These are phyloP conservation scores for Cucumis sativus DNA, from an alignment of 306 rosid genomes.

Conservation along the genomic window DNA sequence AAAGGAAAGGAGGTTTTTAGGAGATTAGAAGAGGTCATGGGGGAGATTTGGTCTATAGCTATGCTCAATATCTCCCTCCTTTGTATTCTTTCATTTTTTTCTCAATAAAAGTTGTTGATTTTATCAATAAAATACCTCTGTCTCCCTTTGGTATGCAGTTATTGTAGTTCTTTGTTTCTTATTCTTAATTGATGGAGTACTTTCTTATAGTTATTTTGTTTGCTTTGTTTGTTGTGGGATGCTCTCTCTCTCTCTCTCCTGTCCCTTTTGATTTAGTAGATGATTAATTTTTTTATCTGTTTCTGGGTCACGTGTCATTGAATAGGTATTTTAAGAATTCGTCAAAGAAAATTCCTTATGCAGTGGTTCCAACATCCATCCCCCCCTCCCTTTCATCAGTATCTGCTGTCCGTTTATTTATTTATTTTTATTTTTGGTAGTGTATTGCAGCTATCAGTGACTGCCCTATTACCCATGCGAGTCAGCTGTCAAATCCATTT, in stretches of 20 bases:
- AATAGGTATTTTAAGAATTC: not conserved
- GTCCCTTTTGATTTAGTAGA: too few species aligned
- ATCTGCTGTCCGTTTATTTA: not conserved
- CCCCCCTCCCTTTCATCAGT: not conserved
- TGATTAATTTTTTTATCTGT: not conserved
- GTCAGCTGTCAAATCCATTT: constrained; percentile 21
- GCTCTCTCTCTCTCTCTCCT: not conserved
- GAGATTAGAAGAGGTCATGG: too few species aligned
- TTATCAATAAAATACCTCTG: too few species aligned
- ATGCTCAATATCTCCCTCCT: too few species aligned
- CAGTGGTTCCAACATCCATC: not conserved
- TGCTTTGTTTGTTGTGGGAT: not conserved
- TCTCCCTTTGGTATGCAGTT: too few species aligned
- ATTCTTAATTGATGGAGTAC: not conserved
- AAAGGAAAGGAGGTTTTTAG: too few species aligned
- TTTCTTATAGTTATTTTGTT: not conserved
- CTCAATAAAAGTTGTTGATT: too few species aligned
- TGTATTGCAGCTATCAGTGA: constrained; percentile 11
- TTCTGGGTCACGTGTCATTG: not conserved
- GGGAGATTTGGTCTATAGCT: too few species aligned
- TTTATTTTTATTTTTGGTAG: constrained; percentile 29
- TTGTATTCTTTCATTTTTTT: too few species aligned
- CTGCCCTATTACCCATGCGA: not conserved
- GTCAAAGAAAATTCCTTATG: not conserved
- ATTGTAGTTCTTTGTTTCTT: not conserved